Percentiles rank a stretch among this genome's conserved stretches.
Evolutionary conservation across 169 alveolate genomes (phyloP).

Genomic region (Eimeria praecox): DNA sequence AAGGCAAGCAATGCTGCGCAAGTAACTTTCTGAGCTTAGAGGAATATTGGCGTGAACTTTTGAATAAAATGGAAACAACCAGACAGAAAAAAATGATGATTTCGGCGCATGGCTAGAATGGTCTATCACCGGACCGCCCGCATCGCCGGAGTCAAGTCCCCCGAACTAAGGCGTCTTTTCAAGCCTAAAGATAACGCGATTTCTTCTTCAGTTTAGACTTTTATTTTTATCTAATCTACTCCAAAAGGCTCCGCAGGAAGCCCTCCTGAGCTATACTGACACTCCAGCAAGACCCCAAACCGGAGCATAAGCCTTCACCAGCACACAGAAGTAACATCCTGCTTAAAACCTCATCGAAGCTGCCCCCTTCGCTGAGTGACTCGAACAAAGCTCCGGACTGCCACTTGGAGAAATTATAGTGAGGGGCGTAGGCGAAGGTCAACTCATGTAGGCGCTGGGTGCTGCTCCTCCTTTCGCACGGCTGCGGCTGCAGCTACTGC

Average conservation of each 20-base stretch:
- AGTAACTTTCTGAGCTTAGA: neutral
- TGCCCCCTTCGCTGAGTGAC: neutral
- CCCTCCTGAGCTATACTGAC: neutral
- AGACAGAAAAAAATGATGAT: neutral
- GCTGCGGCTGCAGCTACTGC: conserved; percentile 1
- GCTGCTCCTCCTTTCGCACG: neutral
- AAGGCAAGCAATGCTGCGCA: neutral
- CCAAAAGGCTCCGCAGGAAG: neutral
- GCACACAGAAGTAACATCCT: neutral
- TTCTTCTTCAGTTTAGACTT: neutral
- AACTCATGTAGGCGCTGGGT: neutral
- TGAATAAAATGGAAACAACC: neutral
- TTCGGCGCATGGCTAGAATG: neutral
- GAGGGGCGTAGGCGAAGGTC: neutral
- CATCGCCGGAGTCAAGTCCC: neutral
- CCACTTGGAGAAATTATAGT: neutral
- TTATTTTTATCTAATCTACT: neutral
- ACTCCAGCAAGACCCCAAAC: neutral
- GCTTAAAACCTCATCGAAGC: neutral
- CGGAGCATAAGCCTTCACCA: neutral
- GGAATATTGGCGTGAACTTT: neutral
- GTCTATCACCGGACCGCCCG: conserved; percentile 9
- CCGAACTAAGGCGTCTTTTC: neutral
- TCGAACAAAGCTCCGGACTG: neutral
- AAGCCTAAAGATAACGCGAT: neutral